Conservation (phyloP, 192 early-diverging fungal species). For the Lobulomyces angularis region DNA sequence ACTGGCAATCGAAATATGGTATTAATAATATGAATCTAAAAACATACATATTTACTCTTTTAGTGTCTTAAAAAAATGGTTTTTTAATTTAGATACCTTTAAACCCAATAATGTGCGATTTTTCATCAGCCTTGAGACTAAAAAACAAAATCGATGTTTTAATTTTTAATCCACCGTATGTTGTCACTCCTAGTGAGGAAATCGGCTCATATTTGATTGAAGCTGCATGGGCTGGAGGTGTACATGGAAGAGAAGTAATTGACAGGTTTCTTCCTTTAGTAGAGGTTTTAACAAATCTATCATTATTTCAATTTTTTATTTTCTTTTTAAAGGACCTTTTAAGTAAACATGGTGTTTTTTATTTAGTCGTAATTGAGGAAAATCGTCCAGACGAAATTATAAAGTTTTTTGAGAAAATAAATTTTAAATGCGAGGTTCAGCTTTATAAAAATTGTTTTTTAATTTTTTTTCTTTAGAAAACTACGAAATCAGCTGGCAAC, state of each 20-base stretch:
- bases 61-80: not conserved
- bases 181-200: slow-evolving; percentile 70
- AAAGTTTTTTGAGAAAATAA: too few species aligned
- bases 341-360: slow-evolving; percentile 61
- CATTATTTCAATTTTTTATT: not conserved
- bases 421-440: too few species aligned
- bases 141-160: slow-evolving; percentile 57
- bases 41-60: slow-evolving; percentile 1
- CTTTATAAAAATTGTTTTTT: too few species aligned
- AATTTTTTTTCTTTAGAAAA: too few species aligned
- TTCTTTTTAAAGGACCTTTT: slow-evolving; percentile 35
- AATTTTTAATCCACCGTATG: slow-evolving; percentile 93
- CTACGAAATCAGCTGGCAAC: too few species aligned
- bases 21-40: too few species aligned
- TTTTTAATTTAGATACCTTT: slow-evolving; percentile 49
- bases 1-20: slow-evolving; percentile 47
- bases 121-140: slow-evolving; percentile 41
- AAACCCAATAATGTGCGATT: slow-evolving; percentile 46
- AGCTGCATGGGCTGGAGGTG: slow-evolving; percentile 87
- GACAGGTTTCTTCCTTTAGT: slow-evolving; percentile 65
- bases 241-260: slow-evolving; percentile 77
- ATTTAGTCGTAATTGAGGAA: slow-evolving; percentile 73
- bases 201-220: slow-evolving; percentile 61
- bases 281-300: slow-evolving; percentile 19
- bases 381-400: slow-evolving; percentile 76